Percentiles rank a stretch among this genome's conserved stretches.
These are phyloP conservation scores for Cyclostephanos invisitatus DNA, from an alignment of 108 stramenopile species.

Conservation along the genomic window DNA sequence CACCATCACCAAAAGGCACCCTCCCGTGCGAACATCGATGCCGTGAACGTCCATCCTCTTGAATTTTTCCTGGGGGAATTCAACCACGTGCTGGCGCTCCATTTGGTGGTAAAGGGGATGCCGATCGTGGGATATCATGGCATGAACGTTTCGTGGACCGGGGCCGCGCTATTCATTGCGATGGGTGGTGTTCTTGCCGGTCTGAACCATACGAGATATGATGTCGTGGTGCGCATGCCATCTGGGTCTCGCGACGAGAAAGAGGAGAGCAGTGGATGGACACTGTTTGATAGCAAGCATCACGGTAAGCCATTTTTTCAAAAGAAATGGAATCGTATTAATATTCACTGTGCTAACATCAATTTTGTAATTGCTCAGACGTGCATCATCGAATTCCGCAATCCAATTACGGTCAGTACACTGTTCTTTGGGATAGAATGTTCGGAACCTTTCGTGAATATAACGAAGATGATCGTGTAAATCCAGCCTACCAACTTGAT, in stretches of 20 bases:
- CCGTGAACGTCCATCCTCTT: constrained; percentile 98
- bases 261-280: constrained; percentile 21
- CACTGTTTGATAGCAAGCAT: constrained; percentile 85
- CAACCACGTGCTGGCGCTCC: constrained; percentile 88
- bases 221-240: constrained; percentile 55
- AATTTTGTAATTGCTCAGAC: constrained; percentile 30
- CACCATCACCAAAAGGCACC: constrained; percentile 97
- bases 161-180: constrained; percentile 63
- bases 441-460: constrained; percentile 86
- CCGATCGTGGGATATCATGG: constrained; percentile 37
- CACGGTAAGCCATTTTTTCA: constrained; percentile 54
- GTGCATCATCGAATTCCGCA: constrained; percentile 96
- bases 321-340: background rate
- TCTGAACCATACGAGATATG: constrained; percentile 95
- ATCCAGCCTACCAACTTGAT: constrained; percentile 77
- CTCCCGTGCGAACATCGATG: constrained; percentile 92
- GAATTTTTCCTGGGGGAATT: constrained; percentile 97
- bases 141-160: constrained; percentile 67
- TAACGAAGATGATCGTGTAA: constrained; percentile 77
- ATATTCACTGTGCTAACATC: background rate
- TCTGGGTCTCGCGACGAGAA: constrained; percentile 22
- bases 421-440: constrained; percentile 93
- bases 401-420: constrained; percentile 97
- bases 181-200: constrained; percentile 90
- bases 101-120: constrained; percentile 54